Evolutionary conservation across 2,329 filamentous ascomycete species (phyloP).

Genomic region (Alternaria viburni): DNA sequence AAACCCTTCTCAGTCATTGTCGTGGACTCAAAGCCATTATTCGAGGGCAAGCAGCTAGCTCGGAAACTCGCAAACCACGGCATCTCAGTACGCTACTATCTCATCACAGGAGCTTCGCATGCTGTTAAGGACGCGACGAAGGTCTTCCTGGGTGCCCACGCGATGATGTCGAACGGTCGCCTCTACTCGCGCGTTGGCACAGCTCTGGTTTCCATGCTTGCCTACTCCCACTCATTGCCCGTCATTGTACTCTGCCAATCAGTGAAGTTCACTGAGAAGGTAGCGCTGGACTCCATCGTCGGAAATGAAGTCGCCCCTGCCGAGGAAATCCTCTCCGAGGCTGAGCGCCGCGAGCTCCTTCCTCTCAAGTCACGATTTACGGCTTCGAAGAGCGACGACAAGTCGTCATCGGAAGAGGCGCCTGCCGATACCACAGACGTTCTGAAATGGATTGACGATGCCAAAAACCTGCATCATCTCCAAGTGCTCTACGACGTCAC

Average conservation of each 20-base stretch:
- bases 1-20: conserved; percentile 83
- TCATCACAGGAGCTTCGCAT: conserved; percentile 78
- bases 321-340: conserved; percentile 63
- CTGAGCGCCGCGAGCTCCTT: conserved; percentile 40
- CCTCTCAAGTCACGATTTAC: conserved; percentile 38
- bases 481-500: conserved; percentile 93
- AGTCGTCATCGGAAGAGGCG: conserved; percentile 22
- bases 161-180: conserved; percentile 93
- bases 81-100: conserved; percentile 79
- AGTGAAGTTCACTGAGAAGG: conserved; percentile 90
- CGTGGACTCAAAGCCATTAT: conserved; percentile 76
- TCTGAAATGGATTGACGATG: conserved; percentile 46
- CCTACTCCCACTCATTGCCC: conserved; percentile 74
- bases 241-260: conserved; percentile 93
- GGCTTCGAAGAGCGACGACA: conserved; percentile 32
- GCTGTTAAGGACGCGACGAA: conserved; percentile 74
- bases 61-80: conserved; percentile 72
- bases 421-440: conserved; percentile 38
- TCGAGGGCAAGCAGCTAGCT: conserved; percentile 74
- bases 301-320: conserved; percentile 89
- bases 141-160: conserved; percentile 83
- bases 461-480: conserved; percentile 62
- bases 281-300: conserved; percentile 89
- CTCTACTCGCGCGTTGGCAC: conserved; percentile 89
- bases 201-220: conserved; percentile 83